A percentile compares a stretch with the other conserved stretches of the same genome.
Evolutionary conservation across 73 alveolate genomes (phyloP).

Genomic region (Paramecium bursaria): DNA sequence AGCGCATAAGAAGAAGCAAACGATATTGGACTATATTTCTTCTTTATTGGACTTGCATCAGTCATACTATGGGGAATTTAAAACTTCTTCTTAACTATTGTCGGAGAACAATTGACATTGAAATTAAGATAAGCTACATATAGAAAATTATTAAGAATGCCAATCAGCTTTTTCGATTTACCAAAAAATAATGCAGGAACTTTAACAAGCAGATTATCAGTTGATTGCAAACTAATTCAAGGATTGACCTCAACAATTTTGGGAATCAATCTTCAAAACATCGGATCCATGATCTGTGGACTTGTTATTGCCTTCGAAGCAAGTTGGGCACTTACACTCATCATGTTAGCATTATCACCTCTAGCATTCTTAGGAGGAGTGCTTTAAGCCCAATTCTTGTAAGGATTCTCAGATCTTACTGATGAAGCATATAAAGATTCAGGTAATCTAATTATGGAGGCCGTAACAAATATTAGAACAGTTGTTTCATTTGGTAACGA

Average conservation of each 20-base stretch:
- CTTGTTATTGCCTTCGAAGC: slow-evolving; percentile 60
- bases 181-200: slow-evolving; percentile 75
- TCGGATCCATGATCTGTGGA: slow-evolving; percentile 65
- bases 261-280: slow-evolving; percentile 55
- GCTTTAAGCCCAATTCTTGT: slow-evolving; percentile 71
- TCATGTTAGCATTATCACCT: slow-evolving; percentile 65
- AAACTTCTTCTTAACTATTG: slow-evolving; percentile 18
- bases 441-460: slow-evolving; percentile 85
- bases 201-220: slow-evolving; percentile 64
- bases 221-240: slow-evolving; percentile 62
- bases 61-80: not conserved
- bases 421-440: slow-evolving; percentile 89
- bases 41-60: slow-evolving; percentile 29
- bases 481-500: slow-evolving; percentile 88
- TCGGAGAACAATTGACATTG: slow-evolving; percentile 57
- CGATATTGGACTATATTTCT: not conserved
- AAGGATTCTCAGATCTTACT: slow-evolving; percentile 71
- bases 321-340: slow-evolving; percentile 63
- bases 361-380: slow-evolving; percentile 62
- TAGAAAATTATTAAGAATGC: slow-evolving; percentile 67
- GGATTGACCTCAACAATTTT: slow-evolving; percentile 64
- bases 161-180: slow-evolving; percentile 61
- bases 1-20: not conserved
- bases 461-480: slow-evolving; percentile 90
- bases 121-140: slow-evolving; percentile 65